Evolutionary conservation across 371 early-diverging fungal species (phyloP).

Genomic region (Mortierella sp.): DNA sequence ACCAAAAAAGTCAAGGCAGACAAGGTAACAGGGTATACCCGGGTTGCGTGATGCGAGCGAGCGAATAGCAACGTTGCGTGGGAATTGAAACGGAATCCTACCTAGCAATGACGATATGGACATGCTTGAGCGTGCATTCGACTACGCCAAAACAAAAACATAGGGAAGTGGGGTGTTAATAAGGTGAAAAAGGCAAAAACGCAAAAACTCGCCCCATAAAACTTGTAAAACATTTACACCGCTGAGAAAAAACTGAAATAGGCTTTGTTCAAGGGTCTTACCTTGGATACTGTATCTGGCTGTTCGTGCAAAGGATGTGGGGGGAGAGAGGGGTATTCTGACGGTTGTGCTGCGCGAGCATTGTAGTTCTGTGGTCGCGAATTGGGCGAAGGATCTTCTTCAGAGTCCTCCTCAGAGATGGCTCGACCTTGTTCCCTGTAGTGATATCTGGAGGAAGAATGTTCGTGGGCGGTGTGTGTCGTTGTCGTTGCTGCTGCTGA

Average conservation of each 20-base stretch:
- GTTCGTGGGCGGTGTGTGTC: not conserved
- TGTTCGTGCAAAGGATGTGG: not conserved
- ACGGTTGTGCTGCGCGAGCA: not conserved
- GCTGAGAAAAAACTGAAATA: not conserved
- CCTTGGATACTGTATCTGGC: not conserved
- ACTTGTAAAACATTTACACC: not conserved
- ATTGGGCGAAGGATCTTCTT: conserved; percentile 11
- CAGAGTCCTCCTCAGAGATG: conserved; percentile 40
- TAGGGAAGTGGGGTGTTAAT: not conserved
- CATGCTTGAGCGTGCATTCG: conserved; percentile 30
- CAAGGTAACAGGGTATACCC: not conserved
- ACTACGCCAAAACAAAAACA: not conserved
- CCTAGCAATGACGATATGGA: conserved; percentile 53
- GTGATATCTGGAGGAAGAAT: conserved; percentile 20
- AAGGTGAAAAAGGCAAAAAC: not conserved
- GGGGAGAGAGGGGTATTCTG: not conserved
- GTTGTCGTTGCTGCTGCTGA: not conserved
- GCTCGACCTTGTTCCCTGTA: conserved; percentile 33
- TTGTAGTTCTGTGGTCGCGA: not conserved
- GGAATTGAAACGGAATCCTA: conserved; percentile 19
- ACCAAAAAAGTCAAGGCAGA: not conserved
- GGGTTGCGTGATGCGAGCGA: conserved; percentile 4
- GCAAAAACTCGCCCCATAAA: too few species aligned
- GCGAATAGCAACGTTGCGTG: not conserved
- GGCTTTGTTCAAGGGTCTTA: not conserved